Evolutionary conservation across 2,329 filamentous ascomycete genomes (phyloP), one percentile per base, ranked within the genome.

Genomic region (Fusarium nurragi): DNA sequence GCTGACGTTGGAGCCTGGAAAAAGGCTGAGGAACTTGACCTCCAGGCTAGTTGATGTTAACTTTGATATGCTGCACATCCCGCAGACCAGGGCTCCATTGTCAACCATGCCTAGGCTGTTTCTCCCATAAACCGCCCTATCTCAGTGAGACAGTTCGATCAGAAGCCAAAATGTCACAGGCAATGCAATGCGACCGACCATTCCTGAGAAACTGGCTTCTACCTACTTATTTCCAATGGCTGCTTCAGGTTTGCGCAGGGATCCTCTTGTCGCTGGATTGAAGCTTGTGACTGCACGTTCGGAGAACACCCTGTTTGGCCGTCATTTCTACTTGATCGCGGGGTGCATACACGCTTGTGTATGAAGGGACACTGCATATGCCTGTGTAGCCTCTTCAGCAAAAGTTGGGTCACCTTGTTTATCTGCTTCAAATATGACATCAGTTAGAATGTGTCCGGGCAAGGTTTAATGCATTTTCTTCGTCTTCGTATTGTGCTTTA

Each of bases 241-340:
- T 62, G 58, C 57, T 62, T 61, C 50, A 60, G 55, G 54, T 22
- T 38, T n/a, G 22, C 38, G 19, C 32, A 48, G 19, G 41, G 58
- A 50, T 62, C 43, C 5, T 32, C 32, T 34, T 28, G 18, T 39
- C 19, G 12, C 23, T 45, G 38, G 26, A 56, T 56, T 43, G 32
- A 22, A 40, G 4, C 32, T n/a, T 18, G 21, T n/a, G 49, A 22
- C n/a, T 11, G 11, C 6, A 26, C 26, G n/a, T 43, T 48, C 37
- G 41, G 38, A 61, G 34, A 45, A 50, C 37, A 57, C 21, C 21
- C 26, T 40, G 34, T 46, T 18, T 22, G 21, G n/a, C 21, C 19
- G 14, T 46, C 25, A 18, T 46, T 28, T 38, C 39, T 36, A 47
- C 51, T 40, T 45, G 18, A 28, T 26, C 22, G n/a, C 6, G 19